Percentiles rank a stretch among this genome's conserved stretches.
Conservation (phyloP, 1,284 basidiomycete genomes). For the Earliella scabrosa region DNA sequence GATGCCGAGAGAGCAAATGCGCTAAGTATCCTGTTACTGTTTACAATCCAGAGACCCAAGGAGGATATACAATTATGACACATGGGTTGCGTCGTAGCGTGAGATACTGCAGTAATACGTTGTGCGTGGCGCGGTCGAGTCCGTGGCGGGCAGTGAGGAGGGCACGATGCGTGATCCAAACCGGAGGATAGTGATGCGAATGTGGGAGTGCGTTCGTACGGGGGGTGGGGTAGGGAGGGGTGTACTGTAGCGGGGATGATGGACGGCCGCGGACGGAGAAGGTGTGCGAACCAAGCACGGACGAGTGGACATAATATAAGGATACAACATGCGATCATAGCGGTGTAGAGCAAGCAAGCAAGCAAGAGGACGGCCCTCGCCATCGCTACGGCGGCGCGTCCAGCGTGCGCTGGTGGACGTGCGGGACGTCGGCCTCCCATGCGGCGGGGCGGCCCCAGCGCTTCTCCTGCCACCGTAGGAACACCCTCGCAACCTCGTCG, state of each 20-base stretch:
- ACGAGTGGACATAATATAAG: conserved; percentile 1
- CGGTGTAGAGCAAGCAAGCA: not conserved
- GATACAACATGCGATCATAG: conserved; percentile 10
- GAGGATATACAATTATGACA: conserved; percentile 14
- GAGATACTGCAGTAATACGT: not conserved
- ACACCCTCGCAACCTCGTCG: conserved; percentile 20
- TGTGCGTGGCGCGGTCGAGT: not conserved
- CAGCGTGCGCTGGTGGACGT: not conserved
- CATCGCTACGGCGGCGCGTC: not conserved
- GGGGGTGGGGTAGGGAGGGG: too few relatives aligned
- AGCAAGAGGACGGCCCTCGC: too few relatives aligned
- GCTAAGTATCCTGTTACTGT: too few relatives aligned
- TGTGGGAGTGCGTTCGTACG: not conserved
- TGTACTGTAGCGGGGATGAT: too few relatives aligned
- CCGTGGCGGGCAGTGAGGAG: not conserved
- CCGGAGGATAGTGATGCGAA: not conserved
- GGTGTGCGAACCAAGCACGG: not conserved
- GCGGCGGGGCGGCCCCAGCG: conserved; percentile 27
- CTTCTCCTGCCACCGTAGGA: conserved; percentile 27
- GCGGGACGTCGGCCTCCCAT: conserved; percentile 26
- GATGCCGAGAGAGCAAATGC: too few relatives aligned
- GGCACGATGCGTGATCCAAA: not conserved
- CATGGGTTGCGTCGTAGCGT: not conserved
- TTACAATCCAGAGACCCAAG: not conserved
- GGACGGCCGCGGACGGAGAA: not conserved